phyloP scores from a whole-genome alignment of 192 early-diverging fungal genomes.

The Podila horticola region DNA sequence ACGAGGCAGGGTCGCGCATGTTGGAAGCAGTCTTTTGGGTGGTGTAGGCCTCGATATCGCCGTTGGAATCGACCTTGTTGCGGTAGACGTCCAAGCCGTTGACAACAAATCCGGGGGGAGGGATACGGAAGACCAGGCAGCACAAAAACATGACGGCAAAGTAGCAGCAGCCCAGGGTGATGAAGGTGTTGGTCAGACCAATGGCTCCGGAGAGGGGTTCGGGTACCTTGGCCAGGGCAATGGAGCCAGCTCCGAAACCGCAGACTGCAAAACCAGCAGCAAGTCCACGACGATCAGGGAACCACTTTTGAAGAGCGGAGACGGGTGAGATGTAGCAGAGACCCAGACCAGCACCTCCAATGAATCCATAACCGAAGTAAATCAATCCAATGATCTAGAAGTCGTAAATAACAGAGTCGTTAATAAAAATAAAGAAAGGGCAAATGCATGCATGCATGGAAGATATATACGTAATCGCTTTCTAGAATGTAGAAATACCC shows the following conservation, averaged over 20 bases:
- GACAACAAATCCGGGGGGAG: slow-evolving; percentile 65
- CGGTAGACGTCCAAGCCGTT: slow-evolving; percentile 65
- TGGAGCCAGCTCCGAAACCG: slow-evolving; percentile 80
- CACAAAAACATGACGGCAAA: slow-evolving; percentile 72
- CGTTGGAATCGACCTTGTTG: slow-evolving; percentile 40
- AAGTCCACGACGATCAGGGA: slow-evolving; percentile 77
- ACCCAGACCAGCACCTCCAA: slow-evolving; percentile 77
- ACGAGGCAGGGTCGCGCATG: slow-evolving; percentile 52
- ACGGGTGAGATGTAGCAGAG: slow-evolving; percentile 81
- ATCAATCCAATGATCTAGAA: slow-evolving; percentile 60
- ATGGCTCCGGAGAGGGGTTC: slow-evolving; percentile 58
- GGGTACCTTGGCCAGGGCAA: slow-evolving; percentile 75
- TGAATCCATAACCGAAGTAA: slow-evolving; percentile 78
- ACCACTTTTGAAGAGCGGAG: slow-evolving; percentile 83
- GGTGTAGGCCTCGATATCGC: slow-evolving; percentile 59
- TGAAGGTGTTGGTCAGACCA: slow-evolving; percentile 72
- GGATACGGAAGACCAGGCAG: slow-evolving; percentile 67
- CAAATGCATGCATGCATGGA: not conserved
- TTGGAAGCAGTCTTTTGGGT: slow-evolving; percentile 42
- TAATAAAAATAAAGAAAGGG: not conserved
- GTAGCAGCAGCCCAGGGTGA: slow-evolving; percentile 70
- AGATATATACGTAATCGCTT: too few species aligned
- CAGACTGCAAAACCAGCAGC: slow-evolving; percentile 81
- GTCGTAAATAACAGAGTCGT: not conserved
- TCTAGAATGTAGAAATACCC: not conserved